Percentiles rank a stretch among this genome's conserved stretches.
phyloP scores from a whole-genome alignment of 805 yeast genomes.

The Saccharomycopsis capsularis region DNA sequence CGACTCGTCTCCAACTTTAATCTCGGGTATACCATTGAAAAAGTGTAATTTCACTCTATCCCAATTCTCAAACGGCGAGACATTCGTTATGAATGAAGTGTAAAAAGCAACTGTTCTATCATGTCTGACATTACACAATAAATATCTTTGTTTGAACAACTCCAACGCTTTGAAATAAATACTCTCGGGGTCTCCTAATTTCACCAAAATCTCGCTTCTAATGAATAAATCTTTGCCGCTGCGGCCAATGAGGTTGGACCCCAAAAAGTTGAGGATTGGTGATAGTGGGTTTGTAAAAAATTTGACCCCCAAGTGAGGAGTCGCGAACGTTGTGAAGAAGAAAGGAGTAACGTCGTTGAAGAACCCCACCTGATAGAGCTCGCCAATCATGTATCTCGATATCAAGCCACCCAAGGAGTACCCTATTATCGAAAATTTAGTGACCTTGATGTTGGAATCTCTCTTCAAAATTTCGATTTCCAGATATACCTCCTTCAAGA shows the following conservation, averaged over 20 bases:
- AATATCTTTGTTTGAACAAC: slow-evolving; percentile 47
- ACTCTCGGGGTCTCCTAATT: slow-evolving; percentile 46
- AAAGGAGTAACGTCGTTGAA: slow-evolving; percentile 57
- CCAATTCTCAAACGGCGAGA: slow-evolving; percentile 67
- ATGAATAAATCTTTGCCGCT: slow-evolving; percentile 74
- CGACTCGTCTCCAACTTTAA: slow-evolving; percentile 31
- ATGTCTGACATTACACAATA: slow-evolving; percentile 68
- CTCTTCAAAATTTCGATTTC: slow-evolving; percentile 33
- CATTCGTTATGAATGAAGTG: slow-evolving; percentile 69
- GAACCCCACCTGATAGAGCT: slow-evolving; percentile 46
- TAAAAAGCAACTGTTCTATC: slow-evolving; percentile 87
- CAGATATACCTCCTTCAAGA: slow-evolving; percentile 55
- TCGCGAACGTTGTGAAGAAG: slow-evolving; percentile 60
- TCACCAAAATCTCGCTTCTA: slow-evolving; percentile 38
- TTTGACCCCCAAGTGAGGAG: slow-evolving; percentile 67
- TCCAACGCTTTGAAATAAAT: slow-evolving; percentile 48
- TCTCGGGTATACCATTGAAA: slow-evolving; percentile 33
- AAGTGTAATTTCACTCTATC: slow-evolving; percentile 41
- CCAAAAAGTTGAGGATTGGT: slow-evolving; percentile 39
- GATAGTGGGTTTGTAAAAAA: slow-evolving; percentile 37
- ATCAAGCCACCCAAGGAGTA: slow-evolving; percentile 88
- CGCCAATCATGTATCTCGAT: slow-evolving; percentile 74
- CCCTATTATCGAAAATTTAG: slow-evolving; percentile 73
- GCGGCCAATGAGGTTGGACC: slow-evolving; percentile 51
- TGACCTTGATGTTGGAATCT: slow-evolving; percentile 31